phyloP scores from a whole-genome alignment of 2,329 filamentous ascomycete species.

The Talaromyces sp. region DNA sequence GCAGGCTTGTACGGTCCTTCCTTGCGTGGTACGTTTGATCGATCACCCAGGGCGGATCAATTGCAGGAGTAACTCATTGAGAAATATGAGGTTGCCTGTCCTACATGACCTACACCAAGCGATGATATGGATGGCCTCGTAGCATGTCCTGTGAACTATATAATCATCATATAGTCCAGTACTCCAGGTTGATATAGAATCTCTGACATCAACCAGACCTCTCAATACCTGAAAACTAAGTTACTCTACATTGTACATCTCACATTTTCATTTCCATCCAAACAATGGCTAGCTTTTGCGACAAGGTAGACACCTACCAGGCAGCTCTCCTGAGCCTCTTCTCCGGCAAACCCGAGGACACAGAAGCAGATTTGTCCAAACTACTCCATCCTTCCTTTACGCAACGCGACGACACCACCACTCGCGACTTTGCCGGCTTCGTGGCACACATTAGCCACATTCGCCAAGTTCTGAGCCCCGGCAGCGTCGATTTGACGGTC shows the following conservation, averaged over 20 bases:
- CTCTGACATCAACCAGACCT: not conserved
- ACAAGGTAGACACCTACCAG: conserved; percentile 9
- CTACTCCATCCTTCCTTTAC: conserved; percentile 6
- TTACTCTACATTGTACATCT: not conserved
- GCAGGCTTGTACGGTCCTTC: not conserved
- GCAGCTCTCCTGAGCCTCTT: conserved; percentile 2
- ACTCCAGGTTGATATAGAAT: not conserved
- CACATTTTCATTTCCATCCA: not conserved
- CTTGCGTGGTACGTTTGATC: not conserved
- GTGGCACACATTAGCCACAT: conserved; percentile 8
- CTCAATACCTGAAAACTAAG: not conserved
- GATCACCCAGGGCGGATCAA: not conserved
- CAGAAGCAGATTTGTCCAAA: conserved; percentile 5
- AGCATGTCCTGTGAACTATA: not conserved
- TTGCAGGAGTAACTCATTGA: no score
- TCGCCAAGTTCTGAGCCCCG: not conserved
- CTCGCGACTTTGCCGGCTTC: conserved; percentile 6
- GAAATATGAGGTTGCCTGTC: not conserved
- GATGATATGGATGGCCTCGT: not conserved
- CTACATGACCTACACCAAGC: not conserved
- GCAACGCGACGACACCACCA: conserved; percentile 4
- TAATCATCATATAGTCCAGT: no score
- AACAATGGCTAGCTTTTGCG: conserved; percentile 1
- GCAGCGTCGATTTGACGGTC: not conserved
- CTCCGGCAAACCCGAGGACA: conserved; percentile 6